These are phyloP conservation scores for Porphyra umbilicalis DNA, from an alignment of 31 red algal species.

Conservation along the genomic window DNA sequence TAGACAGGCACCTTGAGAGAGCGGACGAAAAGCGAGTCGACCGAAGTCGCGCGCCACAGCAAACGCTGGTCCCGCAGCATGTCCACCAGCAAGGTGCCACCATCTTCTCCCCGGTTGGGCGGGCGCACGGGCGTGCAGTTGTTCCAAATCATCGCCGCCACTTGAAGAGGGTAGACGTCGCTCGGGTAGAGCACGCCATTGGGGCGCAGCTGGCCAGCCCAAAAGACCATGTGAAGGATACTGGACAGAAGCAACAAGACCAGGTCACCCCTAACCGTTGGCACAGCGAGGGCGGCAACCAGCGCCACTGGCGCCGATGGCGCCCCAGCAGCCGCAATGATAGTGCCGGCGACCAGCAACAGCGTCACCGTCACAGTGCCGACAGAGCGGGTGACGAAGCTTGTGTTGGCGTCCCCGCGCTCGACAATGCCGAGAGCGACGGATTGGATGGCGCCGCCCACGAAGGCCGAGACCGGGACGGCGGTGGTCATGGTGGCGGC, in stretches of 20 bases:
- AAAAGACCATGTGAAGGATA: background rate
- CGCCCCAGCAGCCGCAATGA: background rate
- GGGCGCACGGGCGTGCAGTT: background rate
- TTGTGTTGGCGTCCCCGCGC: background rate
- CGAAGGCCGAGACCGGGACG: too few species aligned
- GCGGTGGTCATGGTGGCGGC: too few species aligned
- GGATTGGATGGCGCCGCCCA: background rate
- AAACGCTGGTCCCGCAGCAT: background rate
- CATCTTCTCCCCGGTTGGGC: background rate
- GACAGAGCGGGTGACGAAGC: background rate
- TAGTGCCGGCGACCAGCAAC: background rate
- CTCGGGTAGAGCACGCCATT: background rate
- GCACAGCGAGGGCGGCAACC: background rate
- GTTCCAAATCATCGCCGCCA: constrained; percentile 5
- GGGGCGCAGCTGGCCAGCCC: background rate
- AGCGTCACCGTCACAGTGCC: background rate
- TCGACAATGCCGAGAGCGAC: background rate
- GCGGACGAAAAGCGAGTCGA: background rate
- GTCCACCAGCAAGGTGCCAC: background rate
- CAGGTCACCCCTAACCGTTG: background rate
- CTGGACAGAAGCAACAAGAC: background rate
- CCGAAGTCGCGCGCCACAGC: background rate
- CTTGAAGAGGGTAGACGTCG: background rate
- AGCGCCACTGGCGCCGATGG: background rate
- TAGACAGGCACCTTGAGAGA: background rate